Evolutionary conservation across 2,329 filamentous ascomycete species (phyloP).

Genomic region (Beauveria rudraprayagi): DNA sequence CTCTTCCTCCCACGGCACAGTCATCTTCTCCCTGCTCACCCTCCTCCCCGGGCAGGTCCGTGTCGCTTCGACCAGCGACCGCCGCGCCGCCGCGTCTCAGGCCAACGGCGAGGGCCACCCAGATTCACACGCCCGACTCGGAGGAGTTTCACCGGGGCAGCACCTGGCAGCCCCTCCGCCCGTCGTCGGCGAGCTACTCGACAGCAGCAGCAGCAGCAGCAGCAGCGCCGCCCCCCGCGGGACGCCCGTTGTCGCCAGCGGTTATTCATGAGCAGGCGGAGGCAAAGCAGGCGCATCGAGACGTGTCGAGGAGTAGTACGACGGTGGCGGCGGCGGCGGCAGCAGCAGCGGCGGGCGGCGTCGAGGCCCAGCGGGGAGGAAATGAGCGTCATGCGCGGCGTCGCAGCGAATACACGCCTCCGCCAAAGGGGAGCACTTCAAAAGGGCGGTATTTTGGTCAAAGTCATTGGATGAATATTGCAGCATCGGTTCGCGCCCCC

Average conservation of each 20-base stretch:
- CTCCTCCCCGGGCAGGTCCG: background rate
- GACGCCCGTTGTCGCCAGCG: too few species aligned
- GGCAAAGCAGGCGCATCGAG: too few species aligned
- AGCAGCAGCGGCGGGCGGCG: background rate
- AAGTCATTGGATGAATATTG: constrained; percentile 43
- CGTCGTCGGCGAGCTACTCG: background rate
- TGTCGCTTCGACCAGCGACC: background rate
- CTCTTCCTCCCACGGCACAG: background rate
- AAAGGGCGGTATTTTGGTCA: constrained; percentile 39
- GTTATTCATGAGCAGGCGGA: too few species aligned
- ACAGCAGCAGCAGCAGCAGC: background rate
- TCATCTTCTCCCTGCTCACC: background rate
- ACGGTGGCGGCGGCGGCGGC: too few species aligned
- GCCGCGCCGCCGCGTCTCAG: background rate
- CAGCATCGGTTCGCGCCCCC: constrained; percentile 27
- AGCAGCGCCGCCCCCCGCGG: too few species aligned
- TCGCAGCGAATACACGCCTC: constrained; percentile 7
- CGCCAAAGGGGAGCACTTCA: constrained; percentile 28
- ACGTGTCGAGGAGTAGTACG: too few species aligned
- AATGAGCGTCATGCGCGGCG: background rate
- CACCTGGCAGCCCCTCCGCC: background rate
- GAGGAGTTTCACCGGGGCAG: constrained; percentile 1
- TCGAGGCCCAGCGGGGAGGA: background rate
- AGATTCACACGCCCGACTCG: background rate
- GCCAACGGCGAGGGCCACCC: background rate